phyloP scores from a whole-genome alignment of 2,329 filamentous ascomycete genomes.

The Thielaviopsis ethacetica region DNA sequence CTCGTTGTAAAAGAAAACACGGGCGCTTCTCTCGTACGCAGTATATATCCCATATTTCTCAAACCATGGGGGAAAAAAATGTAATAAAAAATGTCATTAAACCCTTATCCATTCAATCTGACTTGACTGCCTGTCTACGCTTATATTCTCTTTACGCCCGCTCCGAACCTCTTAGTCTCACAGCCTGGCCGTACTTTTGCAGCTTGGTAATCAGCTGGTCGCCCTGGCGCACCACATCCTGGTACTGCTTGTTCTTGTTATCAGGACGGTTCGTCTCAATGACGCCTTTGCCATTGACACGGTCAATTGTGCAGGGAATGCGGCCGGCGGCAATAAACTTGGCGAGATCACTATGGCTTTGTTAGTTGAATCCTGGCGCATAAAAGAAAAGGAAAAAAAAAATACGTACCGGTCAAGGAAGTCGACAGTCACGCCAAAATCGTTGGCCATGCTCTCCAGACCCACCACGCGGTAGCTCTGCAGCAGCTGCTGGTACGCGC shows the following conservation, averaged over 20 bases:
- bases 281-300: conserved; percentile 86
- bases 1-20: no score
- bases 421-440: conserved; percentile 93
- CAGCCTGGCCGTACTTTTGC: conserved; percentile 96
- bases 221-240: conserved; percentile 92
- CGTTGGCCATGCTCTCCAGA: conserved; percentile 90
- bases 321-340: conserved; percentile 92
- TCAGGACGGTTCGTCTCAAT: conserved; percentile 97
- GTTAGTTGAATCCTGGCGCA: background rate
- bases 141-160: conserved; percentile 41
- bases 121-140: background rate
- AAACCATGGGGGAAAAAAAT: no score
- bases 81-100: background rate
- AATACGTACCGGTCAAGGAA: conserved; percentile 72
- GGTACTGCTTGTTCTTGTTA: conserved; percentile 99
- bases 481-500: conserved; percentile 89
- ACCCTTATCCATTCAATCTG: background rate
- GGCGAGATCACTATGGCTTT: conserved; percentile 57
- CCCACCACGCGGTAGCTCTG: conserved; percentile 96
- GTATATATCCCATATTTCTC: no score
- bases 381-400: background rate
- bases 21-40: no score
- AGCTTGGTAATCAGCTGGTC: conserved; percentile 97
- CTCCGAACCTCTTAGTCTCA: conserved; percentile 86
- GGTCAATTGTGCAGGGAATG: conserved; percentile 93